Evolutionary conservation across 1,284 basidiomycete genomes (phyloP).

Genomic region (Microbotryomycetes sp.): DNA sequence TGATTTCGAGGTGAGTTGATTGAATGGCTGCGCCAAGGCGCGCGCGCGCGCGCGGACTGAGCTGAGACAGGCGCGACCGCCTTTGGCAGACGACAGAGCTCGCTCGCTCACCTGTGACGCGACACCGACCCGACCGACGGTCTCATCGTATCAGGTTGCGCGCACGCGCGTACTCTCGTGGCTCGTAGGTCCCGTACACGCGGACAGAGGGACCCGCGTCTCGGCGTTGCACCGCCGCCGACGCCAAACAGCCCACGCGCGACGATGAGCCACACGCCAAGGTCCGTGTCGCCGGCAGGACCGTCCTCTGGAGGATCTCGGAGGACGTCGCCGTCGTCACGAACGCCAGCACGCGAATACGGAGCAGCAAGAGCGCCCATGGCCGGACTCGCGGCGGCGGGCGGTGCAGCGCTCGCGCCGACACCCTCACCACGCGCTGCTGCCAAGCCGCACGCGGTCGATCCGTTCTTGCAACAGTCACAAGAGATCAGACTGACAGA

Average conservation of each 20-base stretch:
- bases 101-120: background rate
- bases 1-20: no score
- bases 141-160: no score
- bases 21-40: no score
- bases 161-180: no score
- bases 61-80: no score
- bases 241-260: background rate
- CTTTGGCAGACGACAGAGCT: background rate
- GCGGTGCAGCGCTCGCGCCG: background rate
- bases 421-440: background rate
- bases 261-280: background rate
- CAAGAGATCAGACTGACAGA: conserved; percentile 22
- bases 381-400: background rate
- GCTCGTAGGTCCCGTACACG: no score
- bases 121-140: background rate
- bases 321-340: background rate
- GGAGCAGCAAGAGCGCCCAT: no score
- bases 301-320: no score
- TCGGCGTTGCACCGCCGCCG: background rate
- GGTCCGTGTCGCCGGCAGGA: background rate
- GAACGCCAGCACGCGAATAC: background rate
- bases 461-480: conserved; percentile 26
- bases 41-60: no score
- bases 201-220: background rate
- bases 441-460: background rate